phyloP scores from a whole-genome alignment of 192 early-diverging fungal genomes.

The Mortierella claussenii region DNA sequence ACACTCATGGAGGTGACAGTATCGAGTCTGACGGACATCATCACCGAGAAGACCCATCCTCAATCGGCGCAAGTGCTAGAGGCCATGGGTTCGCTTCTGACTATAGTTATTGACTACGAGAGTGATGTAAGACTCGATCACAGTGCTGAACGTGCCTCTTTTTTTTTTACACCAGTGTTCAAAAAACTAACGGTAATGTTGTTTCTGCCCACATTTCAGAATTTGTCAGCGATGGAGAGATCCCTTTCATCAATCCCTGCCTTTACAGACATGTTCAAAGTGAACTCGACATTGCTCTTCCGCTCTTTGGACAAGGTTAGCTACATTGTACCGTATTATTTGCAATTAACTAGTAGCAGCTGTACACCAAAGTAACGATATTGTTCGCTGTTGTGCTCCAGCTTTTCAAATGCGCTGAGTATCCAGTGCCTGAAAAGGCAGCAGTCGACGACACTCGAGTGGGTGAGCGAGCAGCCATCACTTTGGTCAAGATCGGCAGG shows the following conservation, averaged over 20 bases:
- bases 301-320: slow-evolving; percentile 43
- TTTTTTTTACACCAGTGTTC: no score
- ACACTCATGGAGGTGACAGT: slow-evolving; percentile 43
- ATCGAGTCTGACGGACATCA: slow-evolving; percentile 36
- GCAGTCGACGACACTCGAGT: slow-evolving; percentile 15
- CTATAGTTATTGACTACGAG: slow-evolving; percentile 30
- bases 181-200: no score
- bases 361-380: no score
- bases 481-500: slow-evolving; percentile 37
- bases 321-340: no score
- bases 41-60: slow-evolving; percentile 14
- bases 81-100: slow-evolving; percentile 31
- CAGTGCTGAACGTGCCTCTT: no score
- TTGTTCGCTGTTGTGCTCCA: no score
- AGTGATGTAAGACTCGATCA: slow-evolving; percentile 16
- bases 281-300: slow-evolving; percentile 33
- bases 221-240: slow-evolving; percentile 19
- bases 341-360: no score
- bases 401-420: slow-evolving; percentile 41
- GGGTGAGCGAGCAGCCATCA: slow-evolving; percentile 23
- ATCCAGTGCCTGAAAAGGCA: slow-evolving; percentile 1
- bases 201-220: no score
- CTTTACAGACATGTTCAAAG: slow-evolving; percentile 46
- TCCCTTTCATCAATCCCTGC: slow-evolving; percentile 14
- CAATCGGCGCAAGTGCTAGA: slow-evolving; percentile 25